A percentile compares a stretch with the other conserved stretches of the same genome.
Conservation (phyloP, 768 basidiomycete genomes). For the Sporobolomyces roseus region DNA sequence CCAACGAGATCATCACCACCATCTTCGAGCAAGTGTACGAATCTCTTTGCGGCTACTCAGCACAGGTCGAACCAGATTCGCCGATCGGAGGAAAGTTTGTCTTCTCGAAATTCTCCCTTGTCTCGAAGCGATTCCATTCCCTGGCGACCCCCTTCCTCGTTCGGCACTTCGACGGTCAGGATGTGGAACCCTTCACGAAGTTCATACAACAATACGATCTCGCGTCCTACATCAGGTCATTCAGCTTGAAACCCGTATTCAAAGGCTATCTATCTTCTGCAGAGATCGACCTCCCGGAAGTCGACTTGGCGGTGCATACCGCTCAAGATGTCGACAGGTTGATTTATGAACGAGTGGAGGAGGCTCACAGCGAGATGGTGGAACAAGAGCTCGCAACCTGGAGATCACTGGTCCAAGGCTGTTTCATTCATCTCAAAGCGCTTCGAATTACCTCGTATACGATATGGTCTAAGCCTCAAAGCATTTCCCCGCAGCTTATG, state of each 20-base stretch:
- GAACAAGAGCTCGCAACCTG: too few relatives aligned
- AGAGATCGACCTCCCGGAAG: background rate
- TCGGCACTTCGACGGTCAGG: conserved; percentile 5
- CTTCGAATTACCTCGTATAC: too few relatives aligned
- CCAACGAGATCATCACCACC: background rate
- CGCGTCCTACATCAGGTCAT: background rate
- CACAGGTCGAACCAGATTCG: background rate
- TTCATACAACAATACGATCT: background rate
- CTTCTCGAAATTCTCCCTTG: background rate
- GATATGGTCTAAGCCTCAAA: too few relatives aligned
- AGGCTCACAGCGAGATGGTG: too few relatives aligned
- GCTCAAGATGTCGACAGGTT: background rate
- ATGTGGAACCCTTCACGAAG: background rate
- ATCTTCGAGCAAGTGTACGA: background rate
- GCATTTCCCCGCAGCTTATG: too few relatives aligned
- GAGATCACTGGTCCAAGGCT: too few relatives aligned
- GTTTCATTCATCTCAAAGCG: too few relatives aligned
- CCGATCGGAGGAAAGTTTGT: background rate
- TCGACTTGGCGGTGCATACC: background rate
- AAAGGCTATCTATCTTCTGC: background rate
- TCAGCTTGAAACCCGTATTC: background rate
- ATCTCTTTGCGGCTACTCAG: background rate
- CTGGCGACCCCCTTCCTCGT: conserved; percentile 2
- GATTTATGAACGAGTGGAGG: background rate
- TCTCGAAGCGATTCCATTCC: background rate